Evolutionary conservation across 495 filamentous ascomycete species (phyloP), one percentile per base, ranked within the genome.

Genomic region (Opeltia flavorubescens): DNA sequence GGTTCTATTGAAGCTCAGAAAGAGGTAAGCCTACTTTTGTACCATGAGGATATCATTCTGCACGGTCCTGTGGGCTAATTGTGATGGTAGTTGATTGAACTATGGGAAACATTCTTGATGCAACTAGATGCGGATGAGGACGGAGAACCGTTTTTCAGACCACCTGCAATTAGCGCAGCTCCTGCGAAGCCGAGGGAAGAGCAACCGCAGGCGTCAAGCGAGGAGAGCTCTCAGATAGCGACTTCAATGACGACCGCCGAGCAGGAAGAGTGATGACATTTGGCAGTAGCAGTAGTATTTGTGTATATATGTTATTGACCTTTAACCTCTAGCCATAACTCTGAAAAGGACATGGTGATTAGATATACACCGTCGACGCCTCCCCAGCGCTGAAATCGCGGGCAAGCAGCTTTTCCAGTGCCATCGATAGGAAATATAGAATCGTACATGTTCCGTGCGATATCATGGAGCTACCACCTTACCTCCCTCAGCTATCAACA

Each of bases 91-190:
- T 73, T 98, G 55, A 98, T 98, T 55, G 91, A 98, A 61, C 75
- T 95, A 27, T 98, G 91, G 91, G 91, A 98, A 62, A 95, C 91
- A 2, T 98, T 93, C 70, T 70, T 98, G 6, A 75, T 95, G 72
- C 89, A 94, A 58, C 71, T 98, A 9, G 93, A 96, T 56, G 81
- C 86, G 25, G 88, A 91, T 53, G 89, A 95, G 50, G 87, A 95
- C 48, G 86, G 82, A 28, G 73, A 78, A 29, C 81, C 80, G 0
- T 85, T 83, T 56, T 89, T 84, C 55, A 77, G 75, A 18, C 78
- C 82, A 6, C 70, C 75, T 20, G 63, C 71, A 6, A 62, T 56
- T 21, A 52, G 51, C 40, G 42, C 55, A 18, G 51, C 63, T 30
- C 57, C 61, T 8, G 31, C 46, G 36, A 43, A 43, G 49, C 58